Evolutionary conservation across 2,329 filamentous ascomycete genomes (phyloP).

Genomic region (Arthrobotrys conoides): DNA sequence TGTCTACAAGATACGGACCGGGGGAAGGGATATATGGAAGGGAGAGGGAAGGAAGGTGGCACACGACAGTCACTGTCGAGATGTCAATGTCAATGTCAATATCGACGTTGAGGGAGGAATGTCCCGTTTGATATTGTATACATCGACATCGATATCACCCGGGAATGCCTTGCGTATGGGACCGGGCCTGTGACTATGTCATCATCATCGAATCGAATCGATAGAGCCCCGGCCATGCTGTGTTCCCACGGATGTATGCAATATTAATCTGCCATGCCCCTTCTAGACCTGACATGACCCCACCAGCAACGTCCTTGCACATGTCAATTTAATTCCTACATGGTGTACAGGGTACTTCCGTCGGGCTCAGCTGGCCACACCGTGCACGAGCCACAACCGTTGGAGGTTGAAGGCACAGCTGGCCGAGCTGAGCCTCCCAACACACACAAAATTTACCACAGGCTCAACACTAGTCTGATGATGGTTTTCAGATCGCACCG

Average conservation of each 20-base stretch:
- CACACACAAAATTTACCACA: slow-evolving; percentile 3
- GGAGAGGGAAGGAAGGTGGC: background rate
- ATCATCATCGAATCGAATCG: slow-evolving; percentile 12
- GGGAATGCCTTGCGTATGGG: background rate
- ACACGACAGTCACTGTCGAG: slow-evolving; percentile 24
- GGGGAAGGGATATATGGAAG: slow-evolving; percentile 1
- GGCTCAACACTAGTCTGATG: background rate
- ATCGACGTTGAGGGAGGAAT: background rate
- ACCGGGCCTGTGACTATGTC: slow-evolving; percentile 51
- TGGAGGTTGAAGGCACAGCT: background rate
- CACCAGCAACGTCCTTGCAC: background rate
- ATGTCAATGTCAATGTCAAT: background rate
- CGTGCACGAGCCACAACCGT: slow-evolving; percentile 29
- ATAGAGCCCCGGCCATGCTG: background rate
- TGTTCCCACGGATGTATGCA: slow-evolving; percentile 25
- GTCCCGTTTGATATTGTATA: background rate
- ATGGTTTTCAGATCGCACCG: background rate
- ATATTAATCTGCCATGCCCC: background rate
- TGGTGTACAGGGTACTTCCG: slow-evolving; percentile 20
- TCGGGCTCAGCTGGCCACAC: background rate
- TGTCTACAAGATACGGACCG: slow-evolving; percentile 1
- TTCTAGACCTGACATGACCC: slow-evolving; percentile 8
- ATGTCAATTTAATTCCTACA: background rate
- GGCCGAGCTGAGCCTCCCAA: background rate
- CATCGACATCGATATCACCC: background rate